Base-by-base conservation (phyloP, 2,329 filamentous ascomycete genomes). In the Scytalidium lignicola region DNA sequence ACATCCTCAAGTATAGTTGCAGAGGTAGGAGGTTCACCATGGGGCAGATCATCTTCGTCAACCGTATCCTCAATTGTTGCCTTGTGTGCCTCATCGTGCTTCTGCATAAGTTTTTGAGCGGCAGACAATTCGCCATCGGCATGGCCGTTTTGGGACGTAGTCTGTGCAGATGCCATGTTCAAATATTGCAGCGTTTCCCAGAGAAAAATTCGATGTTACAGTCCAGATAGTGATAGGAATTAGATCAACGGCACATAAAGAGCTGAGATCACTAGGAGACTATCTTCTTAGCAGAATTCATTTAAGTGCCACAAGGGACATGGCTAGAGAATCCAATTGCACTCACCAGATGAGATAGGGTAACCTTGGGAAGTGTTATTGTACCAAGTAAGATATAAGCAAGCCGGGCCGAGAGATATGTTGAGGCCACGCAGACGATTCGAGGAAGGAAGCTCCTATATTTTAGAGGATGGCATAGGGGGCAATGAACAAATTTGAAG, bases 21-120 rank as follows among this genome's bases (percentile, higher is more conserved):
- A 47, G 64, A 63, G 42, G 67, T 70, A 49, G 72, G 79, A 46
- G 71, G 76, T 49, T 76, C 73, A 60, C 79, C 72, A 70, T 79
- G 72, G 56, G 73, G 71, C 55, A 83, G 68, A 40, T 95, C 88
- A 66, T 93, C 89, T 67, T 95, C 89, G 63, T 96, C 90, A 22
- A 79, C 76, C 37, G 80, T 83, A 44, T 96, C 90, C 69, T 96
- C 90, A 56, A 96, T 78, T 20, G 84, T 90, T 56, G 80, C 79
- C 61, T 82, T 77, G 67, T 65, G 70, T 52, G 67, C 65, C 58
- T 70, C 68, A 41, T 77, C 70, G 59, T 88, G 85, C 67, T 82
- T 78, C 63, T 83, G 75, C 62, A 82, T 75, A 54, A 88, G 78
- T 71, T 76, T 78, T 68, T 85, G 79, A 10, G 61, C 61, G 43